Conservation (phyloP, 1,284 basidiomycete species). For the Cutaneotrichosporon sp. region DNA sequence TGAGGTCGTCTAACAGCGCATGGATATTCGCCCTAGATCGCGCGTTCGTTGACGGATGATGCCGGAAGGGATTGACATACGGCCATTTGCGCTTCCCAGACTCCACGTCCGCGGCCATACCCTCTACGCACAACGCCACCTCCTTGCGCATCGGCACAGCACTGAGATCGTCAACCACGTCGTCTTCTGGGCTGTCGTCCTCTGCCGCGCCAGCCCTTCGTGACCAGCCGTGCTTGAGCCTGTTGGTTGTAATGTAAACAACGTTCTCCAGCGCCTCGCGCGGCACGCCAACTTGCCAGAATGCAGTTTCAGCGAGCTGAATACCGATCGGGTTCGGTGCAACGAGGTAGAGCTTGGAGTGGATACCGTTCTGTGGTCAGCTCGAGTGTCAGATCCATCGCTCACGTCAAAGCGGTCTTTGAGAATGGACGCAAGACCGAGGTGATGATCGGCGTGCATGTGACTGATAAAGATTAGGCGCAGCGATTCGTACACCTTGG, state of each 20-base stretch:
- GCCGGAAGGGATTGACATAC: slow-evolving; percentile 14
- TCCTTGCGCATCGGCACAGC: neutral
- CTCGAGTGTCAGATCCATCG: neutral
- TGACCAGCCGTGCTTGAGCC: slow-evolving; percentile 11
- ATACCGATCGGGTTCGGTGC: slow-evolving; percentile 47
- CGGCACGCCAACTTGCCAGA: slow-evolving; percentile 30
- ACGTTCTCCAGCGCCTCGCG: slow-evolving; percentile 38
- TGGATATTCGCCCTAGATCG: neutral
- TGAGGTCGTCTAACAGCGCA: slow-evolving; percentile 22
- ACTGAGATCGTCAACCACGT: neutral
- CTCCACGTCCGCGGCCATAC: slow-evolving; percentile 13
- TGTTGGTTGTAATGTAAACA: slow-evolving; percentile 31
- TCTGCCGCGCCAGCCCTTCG: no score
- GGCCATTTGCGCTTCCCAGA: slow-evolving; percentile 24
- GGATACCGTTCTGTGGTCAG: slow-evolving; percentile 26
- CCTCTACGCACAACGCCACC: slow-evolving; percentile 1
- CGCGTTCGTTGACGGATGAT: neutral
- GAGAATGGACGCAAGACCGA: slow-evolving; percentile 71
- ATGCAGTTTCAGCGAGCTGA: slow-evolving; percentile 47
- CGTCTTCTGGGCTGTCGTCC: neutral
- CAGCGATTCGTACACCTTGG: slow-evolving; percentile 59
- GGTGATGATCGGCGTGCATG: slow-evolving; percentile 88
- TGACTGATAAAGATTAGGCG: slow-evolving; percentile 84
- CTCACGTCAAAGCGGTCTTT: slow-evolving; percentile 65
- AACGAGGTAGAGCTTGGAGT: slow-evolving; percentile 60